phyloP scores from a whole-genome alignment of 306 rosid genomes.

The Carpinus viminea region DNA sequence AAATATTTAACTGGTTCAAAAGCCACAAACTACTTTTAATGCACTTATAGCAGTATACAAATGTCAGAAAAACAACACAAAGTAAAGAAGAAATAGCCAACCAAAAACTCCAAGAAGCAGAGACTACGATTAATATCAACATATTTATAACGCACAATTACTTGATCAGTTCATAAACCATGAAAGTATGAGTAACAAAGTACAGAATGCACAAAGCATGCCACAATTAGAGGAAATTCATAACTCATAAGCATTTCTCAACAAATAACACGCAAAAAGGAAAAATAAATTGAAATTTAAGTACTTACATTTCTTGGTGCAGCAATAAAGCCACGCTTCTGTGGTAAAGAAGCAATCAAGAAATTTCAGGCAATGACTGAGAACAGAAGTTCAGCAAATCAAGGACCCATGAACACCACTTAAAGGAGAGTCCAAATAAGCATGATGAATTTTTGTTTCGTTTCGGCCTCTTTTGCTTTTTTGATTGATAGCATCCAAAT shows the following conservation, averaged over 20 bases:
- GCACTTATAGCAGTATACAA: not conserved
- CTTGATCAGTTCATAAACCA: not conserved
- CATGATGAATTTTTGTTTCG: constrained; percentile 40
- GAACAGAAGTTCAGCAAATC: constrained; percentile 46
- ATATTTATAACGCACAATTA: not conserved
- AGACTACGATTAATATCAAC: not conserved
- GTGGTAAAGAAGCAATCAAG: constrained; percentile 34
- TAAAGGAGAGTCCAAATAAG: constrained; percentile 42
- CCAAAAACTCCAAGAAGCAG: not conserved
- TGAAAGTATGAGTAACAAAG: not conserved
- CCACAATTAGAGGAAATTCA: not conserved
- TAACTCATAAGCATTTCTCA: not conserved
- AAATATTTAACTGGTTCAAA: not conserved
- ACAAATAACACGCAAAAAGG: not conserved
- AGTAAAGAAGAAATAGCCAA: not conserved
- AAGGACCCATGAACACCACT: constrained; percentile 41
- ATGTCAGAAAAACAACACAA: not conserved
- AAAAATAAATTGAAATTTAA: constrained; percentile 5
- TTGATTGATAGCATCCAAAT: constrained; percentile 24
- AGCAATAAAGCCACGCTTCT: constrained; percentile 42
- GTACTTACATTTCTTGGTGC: constrained; percentile 47
- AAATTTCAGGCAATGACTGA: constrained; percentile 34
- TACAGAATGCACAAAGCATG: constrained; percentile 4
- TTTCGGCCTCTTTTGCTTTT: constrained; percentile 33
- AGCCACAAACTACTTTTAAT: not conserved